Conservation (phyloP, 805 yeast genomes). For the Saccharomycopsis fermentans region DNA sequence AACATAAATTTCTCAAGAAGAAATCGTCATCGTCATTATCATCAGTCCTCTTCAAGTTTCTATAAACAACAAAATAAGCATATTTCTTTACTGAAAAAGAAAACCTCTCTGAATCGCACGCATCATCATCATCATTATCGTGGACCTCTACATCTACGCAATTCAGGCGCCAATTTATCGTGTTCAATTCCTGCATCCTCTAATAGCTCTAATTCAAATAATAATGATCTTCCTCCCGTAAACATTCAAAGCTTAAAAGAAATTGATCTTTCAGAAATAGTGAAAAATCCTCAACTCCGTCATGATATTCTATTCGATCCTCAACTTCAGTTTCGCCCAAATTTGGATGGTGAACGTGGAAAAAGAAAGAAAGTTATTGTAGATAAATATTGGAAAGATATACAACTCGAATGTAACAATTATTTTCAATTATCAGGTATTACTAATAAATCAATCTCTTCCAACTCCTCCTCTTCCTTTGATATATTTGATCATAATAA, state of each 20-base stretch:
- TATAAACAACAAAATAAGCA: neutral
- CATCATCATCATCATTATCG: conserved; percentile 8
- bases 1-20: neutral
- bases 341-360: conserved; percentile 85
- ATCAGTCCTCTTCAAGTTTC: neutral
- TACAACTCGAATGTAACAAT: conserved; percentile 54
- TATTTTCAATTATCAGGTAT: conserved; percentile 23
- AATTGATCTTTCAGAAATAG: conserved; percentile 78
- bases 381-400: conserved; percentile 76
- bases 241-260: conserved; percentile 42
- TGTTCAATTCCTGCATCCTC: neutral
- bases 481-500: conserved; percentile 19
- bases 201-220: neutral
- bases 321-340: conserved; percentile 82
- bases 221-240: conserved; percentile 14
- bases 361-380: conserved; percentile 63
- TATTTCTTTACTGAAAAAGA: neutral
- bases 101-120: neutral
- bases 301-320: conserved; percentile 93
- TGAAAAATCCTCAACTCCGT: conserved; percentile 84
- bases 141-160: conserved; percentile 7
- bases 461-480: neutral
- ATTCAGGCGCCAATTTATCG: conserved; percentile 7
- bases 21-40: neutral
- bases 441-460: neutral